Conservation (phyloP, 257 asterid genomes). For the Echites panduratus region DNA sequence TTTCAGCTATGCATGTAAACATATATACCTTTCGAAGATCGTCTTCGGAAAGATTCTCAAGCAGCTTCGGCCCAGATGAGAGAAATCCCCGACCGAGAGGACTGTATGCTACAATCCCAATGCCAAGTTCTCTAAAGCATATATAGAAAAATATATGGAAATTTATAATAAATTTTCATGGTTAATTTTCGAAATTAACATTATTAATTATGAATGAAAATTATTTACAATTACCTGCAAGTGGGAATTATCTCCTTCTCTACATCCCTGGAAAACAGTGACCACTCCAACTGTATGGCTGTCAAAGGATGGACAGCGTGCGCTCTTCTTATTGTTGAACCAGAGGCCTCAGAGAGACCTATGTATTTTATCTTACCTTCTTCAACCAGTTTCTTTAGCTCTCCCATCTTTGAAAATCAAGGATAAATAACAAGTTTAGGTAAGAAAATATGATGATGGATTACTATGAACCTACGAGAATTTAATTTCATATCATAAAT, state of each 20-base stretch:
- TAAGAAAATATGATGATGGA: too few species aligned
- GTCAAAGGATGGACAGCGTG: slow-evolving; percentile 34
- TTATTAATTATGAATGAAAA: too few species aligned
- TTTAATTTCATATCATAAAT: too few species aligned
- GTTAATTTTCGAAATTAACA: too few species aligned
- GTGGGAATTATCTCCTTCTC: slow-evolving; percentile 38
- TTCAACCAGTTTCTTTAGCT: slow-evolving; percentile 23
- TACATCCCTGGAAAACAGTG: slow-evolving; percentile 25
- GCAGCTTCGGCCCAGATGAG: slow-evolving; percentile 20
- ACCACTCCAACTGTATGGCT: slow-evolving; percentile 34
- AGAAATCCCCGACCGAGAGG: slow-evolving; percentile 41
- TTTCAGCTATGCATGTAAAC: too few species aligned
- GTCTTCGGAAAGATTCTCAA: slow-evolving; percentile 25
- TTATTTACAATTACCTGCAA: slow-evolving; percentile 35
- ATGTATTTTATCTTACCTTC: slow-evolving; percentile 26
- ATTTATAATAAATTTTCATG: too few species aligned
- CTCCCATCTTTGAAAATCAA: slow-evolving; percentile 24
- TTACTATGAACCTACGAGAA: too few species aligned
- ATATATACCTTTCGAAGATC: slow-evolving; percentile 34
- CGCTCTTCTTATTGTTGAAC: slow-evolving; percentile 34
- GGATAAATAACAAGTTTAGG: too few species aligned
- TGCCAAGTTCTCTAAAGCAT: slow-evolving; percentile 33
- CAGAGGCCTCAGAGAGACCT: slow-evolving; percentile 29
- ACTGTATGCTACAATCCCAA: slow-evolving; percentile 37
- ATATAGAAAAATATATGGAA: neutral